These are phyloP conservation scores for Aspergillus campestris DNA, from an alignment of 495 filamentous ascomycete species.

Conservation along the genomic window DNA sequence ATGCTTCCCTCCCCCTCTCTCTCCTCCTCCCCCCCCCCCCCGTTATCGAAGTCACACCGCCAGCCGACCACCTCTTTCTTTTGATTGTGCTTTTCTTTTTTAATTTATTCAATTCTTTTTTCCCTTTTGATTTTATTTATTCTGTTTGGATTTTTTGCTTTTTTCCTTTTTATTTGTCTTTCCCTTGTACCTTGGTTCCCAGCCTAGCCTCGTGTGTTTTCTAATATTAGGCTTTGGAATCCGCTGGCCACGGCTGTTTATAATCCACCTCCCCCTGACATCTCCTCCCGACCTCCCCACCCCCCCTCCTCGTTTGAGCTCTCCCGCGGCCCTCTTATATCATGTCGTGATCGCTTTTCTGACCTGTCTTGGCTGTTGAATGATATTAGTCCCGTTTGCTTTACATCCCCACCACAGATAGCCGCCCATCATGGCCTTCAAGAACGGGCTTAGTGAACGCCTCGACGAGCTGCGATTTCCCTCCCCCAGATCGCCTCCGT, in stretches of 20 bases:
- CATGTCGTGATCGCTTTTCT: slow-evolving; percentile 14
- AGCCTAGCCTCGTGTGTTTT: slow-evolving; percentile 2
- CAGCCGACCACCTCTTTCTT: slow-evolving; percentile 13
- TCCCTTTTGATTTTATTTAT: slow-evolving; percentile 2
- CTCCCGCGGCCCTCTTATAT: slow-evolving; percentile 1
- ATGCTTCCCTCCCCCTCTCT: slow-evolving; percentile 33
- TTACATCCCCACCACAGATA: slow-evolving; percentile 9
- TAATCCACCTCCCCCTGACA: slow-evolving; percentile 1
- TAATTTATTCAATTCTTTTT: neutral
- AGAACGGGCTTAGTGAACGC: slow-evolving; percentile 55
- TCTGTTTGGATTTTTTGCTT: too few relatives aligned
- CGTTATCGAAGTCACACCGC: slow-evolving; percentile 28
- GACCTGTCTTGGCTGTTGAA: slow-evolving; percentile 17
- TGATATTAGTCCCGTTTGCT: slow-evolving; percentile 26
- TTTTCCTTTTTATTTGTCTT: neutral
- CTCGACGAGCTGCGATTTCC: slow-evolving; percentile 73
- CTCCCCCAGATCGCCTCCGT: slow-evolving; percentile 60
- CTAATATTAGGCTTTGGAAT: slow-evolving; percentile 5
- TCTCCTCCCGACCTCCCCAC: neutral
- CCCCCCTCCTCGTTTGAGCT: neutral
- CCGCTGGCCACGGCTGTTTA: slow-evolving; percentile 7
- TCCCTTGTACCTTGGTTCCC: slow-evolving; percentile 5
- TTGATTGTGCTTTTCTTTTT: too few relatives aligned
- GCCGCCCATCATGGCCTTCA: slow-evolving; percentile 52
- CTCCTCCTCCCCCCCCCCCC: slow-evolving; percentile 24